phyloP scores from a whole-genome alignment of 306 rosid species.

The Medicago truncatula region DNA sequence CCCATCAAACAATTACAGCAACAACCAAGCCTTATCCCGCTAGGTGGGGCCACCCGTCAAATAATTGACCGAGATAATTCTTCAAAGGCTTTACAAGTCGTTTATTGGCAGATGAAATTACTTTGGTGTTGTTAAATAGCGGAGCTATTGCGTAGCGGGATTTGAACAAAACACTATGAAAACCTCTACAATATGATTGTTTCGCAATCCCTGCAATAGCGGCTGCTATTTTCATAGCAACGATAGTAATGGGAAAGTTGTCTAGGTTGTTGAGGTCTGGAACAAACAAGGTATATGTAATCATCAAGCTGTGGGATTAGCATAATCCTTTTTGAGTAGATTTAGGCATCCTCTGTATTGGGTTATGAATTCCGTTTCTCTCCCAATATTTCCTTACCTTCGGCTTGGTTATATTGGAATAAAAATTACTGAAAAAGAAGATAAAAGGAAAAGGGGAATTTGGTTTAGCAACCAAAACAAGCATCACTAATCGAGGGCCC shows the following conservation, averaged over 20 bases:
- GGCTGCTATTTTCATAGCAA: neutral
- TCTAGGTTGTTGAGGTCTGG: neutral
- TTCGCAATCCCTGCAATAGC: neutral
- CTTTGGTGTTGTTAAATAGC: neutral
- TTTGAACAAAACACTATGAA: neutral
- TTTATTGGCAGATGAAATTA: constrained; percentile 12
- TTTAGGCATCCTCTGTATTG: neutral
- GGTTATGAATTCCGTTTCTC: neutral
- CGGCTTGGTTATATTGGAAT: constrained; percentile 8
- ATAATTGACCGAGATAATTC: constrained; percentile 14
- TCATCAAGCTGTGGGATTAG: neutral
- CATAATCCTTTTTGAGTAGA: neutral
- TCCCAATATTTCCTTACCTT: constrained; percentile 1
- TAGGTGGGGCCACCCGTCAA: neutral
- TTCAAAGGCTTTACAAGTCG: neutral
- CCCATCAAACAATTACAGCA: neutral
- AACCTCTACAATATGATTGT: neutral
- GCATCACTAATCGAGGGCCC: neutral
- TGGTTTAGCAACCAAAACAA: neutral
- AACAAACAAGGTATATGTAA: neutral
- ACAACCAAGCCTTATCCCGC: too few relatives aligned
- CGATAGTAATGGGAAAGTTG: neutral
- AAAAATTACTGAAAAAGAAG: neutral
- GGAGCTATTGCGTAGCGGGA: neutral
- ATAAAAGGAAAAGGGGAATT: neutral